Evolutionary conservation across 768 basidiomycete species (phyloP).

Genomic region (Lenzites betulinus): DNA sequence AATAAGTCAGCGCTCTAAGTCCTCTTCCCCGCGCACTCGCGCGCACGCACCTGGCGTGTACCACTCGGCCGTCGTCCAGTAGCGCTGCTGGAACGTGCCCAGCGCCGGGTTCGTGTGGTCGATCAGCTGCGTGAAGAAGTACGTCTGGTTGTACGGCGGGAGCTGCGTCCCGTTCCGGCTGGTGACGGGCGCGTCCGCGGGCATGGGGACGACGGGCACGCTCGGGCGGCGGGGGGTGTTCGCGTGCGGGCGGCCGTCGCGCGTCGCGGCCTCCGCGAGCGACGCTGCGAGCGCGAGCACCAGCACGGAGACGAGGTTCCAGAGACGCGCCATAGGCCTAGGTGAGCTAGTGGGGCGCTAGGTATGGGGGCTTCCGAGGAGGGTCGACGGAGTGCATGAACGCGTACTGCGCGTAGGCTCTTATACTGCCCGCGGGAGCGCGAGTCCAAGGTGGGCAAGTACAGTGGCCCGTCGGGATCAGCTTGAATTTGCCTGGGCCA

Average conservation of each 20-base stretch:
- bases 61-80: slow-evolving; percentile 69
- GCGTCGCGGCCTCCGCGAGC: slow-evolving; percentile 17
- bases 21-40: no score
- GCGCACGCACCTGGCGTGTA: slow-evolving; percentile 46
- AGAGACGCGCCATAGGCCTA: slow-evolving; percentile 12
- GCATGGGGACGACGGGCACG: slow-evolving; percentile 21
- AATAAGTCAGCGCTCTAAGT: background rate
- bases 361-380: background rate
- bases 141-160: slow-evolving; percentile 39
- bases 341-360: background rate
- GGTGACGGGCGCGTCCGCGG: slow-evolving; percentile 24
- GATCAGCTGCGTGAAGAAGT: slow-evolving; percentile 56
- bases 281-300: slow-evolving; percentile 16
- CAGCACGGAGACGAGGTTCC: slow-evolving; percentile 11
- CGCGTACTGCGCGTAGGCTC: background rate
- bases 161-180: slow-evolving; percentile 31
- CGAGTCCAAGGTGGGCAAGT: no score
- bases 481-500: no score
- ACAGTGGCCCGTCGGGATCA: no score
- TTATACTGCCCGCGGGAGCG: background rate
- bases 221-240: slow-evolving; percentile 24
- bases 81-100: slow-evolving; percentile 79
- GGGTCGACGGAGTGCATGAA: background rate
- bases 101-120: slow-evolving; percentile 56
- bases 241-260: slow-evolving; percentile 27